phyloP scores from a whole-genome alignment of 441 rosid genomes.

The Bocquillonia castaneifolia region DNA sequence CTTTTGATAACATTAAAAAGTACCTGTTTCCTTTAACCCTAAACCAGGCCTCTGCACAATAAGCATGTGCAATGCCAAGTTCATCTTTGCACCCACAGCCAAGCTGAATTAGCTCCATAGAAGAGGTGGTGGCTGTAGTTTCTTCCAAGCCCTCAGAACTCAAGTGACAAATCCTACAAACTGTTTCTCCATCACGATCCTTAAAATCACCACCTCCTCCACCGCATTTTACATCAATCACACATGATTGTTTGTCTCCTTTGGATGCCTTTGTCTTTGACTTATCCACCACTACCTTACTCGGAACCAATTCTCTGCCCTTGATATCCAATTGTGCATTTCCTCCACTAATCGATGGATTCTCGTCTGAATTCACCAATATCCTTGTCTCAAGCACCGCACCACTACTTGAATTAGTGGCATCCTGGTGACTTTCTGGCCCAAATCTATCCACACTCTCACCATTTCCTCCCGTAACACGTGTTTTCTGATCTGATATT shows the following conservation, averaged over 20 bases:
- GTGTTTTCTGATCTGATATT: slow-evolving; percentile 7
- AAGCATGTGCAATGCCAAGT: slow-evolving; percentile 68
- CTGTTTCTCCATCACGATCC: slow-evolving; percentile 45
- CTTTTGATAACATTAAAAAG: slow-evolving; percentile 6
- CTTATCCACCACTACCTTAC: slow-evolving; percentile 24
- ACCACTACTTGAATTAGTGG: slow-evolving; percentile 19
- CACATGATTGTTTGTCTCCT: slow-evolving; percentile 36
- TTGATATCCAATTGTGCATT: slow-evolving; percentile 20
- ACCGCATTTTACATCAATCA: slow-evolving; percentile 39
- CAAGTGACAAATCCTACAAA: slow-evolving; percentile 87
- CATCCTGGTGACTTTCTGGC: slow-evolving; percentile 29
- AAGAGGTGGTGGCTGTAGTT: slow-evolving; percentile 13
- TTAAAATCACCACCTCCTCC: slow-evolving; percentile 27
- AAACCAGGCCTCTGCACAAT: slow-evolving; percentile 92
- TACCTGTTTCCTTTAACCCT: slow-evolving; percentile 90
- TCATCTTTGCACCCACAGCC: slow-evolving; percentile 92
- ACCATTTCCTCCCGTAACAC: slow-evolving; percentile 14
- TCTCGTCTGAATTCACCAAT: slow-evolving; percentile 31
- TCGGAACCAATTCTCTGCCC: slow-evolving; percentile 22
- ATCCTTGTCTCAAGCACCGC: slow-evolving; percentile 31
- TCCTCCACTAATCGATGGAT: slow-evolving; percentile 21
- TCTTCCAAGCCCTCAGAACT: slow-evolving; percentile 47
- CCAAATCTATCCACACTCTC: slow-evolving; percentile 26
- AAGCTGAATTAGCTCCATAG: slow-evolving; percentile 52
- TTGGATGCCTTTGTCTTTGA: slow-evolving; percentile 32